phyloP scores from a whole-genome alignment of 306 rosid genomes.

The Cercis canadensis region DNA sequence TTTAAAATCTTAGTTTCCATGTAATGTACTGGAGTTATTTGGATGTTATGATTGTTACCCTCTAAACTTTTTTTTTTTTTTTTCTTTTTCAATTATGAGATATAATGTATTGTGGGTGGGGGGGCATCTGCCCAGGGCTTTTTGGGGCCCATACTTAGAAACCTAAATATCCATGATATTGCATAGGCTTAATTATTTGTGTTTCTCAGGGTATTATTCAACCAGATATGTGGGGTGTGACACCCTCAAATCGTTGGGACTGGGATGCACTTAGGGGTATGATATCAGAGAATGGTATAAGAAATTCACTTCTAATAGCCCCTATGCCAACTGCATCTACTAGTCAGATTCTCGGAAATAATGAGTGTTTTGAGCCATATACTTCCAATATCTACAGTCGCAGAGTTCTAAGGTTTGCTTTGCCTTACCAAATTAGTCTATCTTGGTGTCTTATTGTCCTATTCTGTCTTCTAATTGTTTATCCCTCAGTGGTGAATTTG shows the following conservation, averaged over 20 bases:
- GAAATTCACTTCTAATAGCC: constrained; percentile 89
- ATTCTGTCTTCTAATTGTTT: constrained; percentile 33
- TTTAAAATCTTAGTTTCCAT: too few relatives aligned
- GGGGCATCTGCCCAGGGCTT: too few relatives aligned
- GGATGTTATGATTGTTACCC: too few relatives aligned
- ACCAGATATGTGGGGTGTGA: constrained; percentile 88
- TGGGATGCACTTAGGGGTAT: constrained; percentile 67
- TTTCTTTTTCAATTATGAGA: too few relatives aligned
- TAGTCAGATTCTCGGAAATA: constrained; percentile 93
- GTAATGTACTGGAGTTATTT: too few relatives aligned
- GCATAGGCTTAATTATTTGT: constrained; percentile 20
- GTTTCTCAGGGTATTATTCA: constrained; percentile 77
- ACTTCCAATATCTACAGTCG: constrained; percentile 91
- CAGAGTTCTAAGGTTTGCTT: constrained; percentile 74
- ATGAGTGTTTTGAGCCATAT: constrained; percentile 93
- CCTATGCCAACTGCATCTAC: constrained; percentile 97
- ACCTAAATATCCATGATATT: neutral
- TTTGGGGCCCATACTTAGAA: neutral
- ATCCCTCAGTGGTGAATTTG: constrained; percentile 81
- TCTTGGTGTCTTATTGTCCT: neutral
- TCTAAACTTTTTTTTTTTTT: too few relatives aligned
- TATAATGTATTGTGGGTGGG: too few relatives aligned
- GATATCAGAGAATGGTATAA: constrained; percentile 62
- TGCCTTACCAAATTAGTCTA: neutral
- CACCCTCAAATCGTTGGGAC: constrained; percentile 76